Base-by-base conservation (phyloP, 176 grass and related monocot genomes). In the Hyparrhenia diplandra region DNA sequence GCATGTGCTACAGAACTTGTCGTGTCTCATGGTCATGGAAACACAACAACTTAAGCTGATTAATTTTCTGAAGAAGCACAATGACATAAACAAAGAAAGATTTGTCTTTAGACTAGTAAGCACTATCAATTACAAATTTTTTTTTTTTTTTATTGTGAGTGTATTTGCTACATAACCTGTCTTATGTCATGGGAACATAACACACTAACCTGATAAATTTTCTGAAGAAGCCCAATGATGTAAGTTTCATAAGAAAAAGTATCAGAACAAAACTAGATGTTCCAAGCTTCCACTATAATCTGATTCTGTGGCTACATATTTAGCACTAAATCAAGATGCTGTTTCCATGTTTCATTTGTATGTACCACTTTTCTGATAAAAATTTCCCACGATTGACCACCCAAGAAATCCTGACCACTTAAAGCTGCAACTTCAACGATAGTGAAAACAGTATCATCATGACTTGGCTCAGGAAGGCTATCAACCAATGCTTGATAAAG, bases 301-400 rank as follows among this genome's bases (percentile, higher is more conserved):
- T 80, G 30, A 67, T 21, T 71, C 46, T 52, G 60, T 82, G 23
- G 45, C 70, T 79, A 87, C 46, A 67, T 63, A 65, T 79, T 13
- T 42, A 89, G 40, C 34, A 76, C 66, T 14, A 39, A 47, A 84
- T 72, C 49, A 10, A 94, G 66, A 84, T 79, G 76, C 27, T 77
- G 68, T 2, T 46, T 64, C 43, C 12, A 87, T 23, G 52, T 62
- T 61, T 87, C 85, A 83, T 41, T 32, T 6, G 66, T 23, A 77
- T 64, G 17, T 35, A 92, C 17, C 29, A 89, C 60, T 42, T 79
- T 92, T n/a, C 46, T 92, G 41, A 92, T 13, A 89, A 85, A 85
- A 13, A 83, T 21, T 17, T 88, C 84, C 92, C 92, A 95, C 29
- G n/a, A 77, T 40, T 92, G 27, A 64, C n/a, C 40, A 86, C 83